phyloP scores from a whole-genome alignment of 257 asterid genomes.

The Rauvolfia tetraphylla region DNA sequence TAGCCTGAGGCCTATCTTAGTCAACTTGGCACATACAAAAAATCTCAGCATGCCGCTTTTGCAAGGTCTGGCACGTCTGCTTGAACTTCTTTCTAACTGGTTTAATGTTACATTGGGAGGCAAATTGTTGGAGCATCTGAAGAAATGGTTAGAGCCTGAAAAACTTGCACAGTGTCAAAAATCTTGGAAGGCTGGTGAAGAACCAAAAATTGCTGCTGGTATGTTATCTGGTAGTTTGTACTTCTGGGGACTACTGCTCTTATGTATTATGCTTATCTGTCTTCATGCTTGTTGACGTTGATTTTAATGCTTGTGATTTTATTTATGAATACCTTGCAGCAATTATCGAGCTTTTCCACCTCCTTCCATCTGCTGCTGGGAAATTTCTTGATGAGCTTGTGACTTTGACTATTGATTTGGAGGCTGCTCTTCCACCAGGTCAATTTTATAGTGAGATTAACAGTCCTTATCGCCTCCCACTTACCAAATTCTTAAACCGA shows the following conservation, averaged over 20 bases:
- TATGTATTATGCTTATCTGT: background rate
- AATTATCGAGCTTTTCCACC: slow-evolving; percentile 95
- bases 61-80: slow-evolving; percentile 98
- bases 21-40: slow-evolving; percentile 95
- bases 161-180: slow-evolving; percentile 91
- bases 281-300: slow-evolving; percentile 1
- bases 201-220: slow-evolving; percentile 99
- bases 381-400: slow-evolving; percentile 98
- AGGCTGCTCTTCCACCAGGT: slow-evolving; percentile 94
- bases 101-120: slow-evolving; percentile 99
- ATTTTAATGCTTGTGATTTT: slow-evolving; percentile 16
- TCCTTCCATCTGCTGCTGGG: slow-evolving; percentile 98
- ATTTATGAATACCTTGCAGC: slow-evolving; percentile 52
- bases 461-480: slow-evolving; percentile 96
- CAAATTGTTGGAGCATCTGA: slow-evolving; percentile 95
- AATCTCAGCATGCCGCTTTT: slow-evolving; percentile 98
- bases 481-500: slow-evolving; percentile 91
- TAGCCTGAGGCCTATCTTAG: slow-evolving; percentile 97
- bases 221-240: slow-evolving; percentile 25
- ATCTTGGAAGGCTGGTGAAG: slow-evolving; percentile 99
- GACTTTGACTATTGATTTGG: slow-evolving; percentile 93
- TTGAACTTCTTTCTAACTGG: slow-evolving; percentile 97
- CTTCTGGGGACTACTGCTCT: background rate
- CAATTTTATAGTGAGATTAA: slow-evolving; percentile 97
- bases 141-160: slow-evolving; percentile 99